A percentile compares a stretch with the other conserved stretches of the same genome.
Conservation (phyloP, 1,284 basidiomycete genomes). For the Afroboletus lepidellus region DNA sequence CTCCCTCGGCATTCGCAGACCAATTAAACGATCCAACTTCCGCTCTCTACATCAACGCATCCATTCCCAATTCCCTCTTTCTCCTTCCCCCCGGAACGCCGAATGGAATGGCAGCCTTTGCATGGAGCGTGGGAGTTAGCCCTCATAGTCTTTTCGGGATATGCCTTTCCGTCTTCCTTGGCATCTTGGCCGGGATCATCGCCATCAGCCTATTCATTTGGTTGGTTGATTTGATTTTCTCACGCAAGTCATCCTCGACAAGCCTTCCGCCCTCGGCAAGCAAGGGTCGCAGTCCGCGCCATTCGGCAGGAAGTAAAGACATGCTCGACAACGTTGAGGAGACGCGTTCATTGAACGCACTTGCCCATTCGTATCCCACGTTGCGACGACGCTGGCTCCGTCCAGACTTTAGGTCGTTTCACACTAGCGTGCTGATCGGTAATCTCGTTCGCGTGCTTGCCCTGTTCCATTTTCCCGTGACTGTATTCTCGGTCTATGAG, state of each 20-base stretch:
- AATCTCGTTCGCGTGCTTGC: slow-evolving; percentile 89
- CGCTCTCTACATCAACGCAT: slow-evolving; percentile 74
- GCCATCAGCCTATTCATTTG: slow-evolving; percentile 71
- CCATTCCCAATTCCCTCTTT: slow-evolving; percentile 70
- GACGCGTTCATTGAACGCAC: slow-evolving; percentile 50
- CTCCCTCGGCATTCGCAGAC: slow-evolving; percentile 63
- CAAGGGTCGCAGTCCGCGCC: slow-evolving; percentile 54
- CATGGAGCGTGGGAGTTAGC: slow-evolving; percentile 71
- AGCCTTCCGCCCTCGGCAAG: slow-evolving; percentile 25
- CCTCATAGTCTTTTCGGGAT: slow-evolving; percentile 84
- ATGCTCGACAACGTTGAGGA: slow-evolving; percentile 54
- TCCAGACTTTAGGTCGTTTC: slow-evolving; percentile 69
- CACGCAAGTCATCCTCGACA: slow-evolving; percentile 31
- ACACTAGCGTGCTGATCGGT: slow-evolving; percentile 76
- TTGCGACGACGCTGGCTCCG: slow-evolving; percentile 53
- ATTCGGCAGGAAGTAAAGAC: slow-evolving; percentile 52
- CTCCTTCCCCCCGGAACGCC: slow-evolving; percentile 61
- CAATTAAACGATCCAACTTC: slow-evolving; percentile 72
- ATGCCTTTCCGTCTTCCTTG: slow-evolving; percentile 81
- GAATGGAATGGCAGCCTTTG: slow-evolving; percentile 65
- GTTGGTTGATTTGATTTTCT: slow-evolving; percentile 61
- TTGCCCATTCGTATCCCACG: slow-evolving; percentile 29
- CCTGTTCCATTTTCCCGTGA: slow-evolving; percentile 92
- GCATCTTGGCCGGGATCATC: slow-evolving; percentile 72
- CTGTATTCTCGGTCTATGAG: slow-evolving; percentile 82